Percentiles rank a stretch among this genome's conserved stretches.
Evolutionary conservation across 2,329 filamentous ascomycete species (phyloP).

Genomic region (Exophiala sideris): DNA sequence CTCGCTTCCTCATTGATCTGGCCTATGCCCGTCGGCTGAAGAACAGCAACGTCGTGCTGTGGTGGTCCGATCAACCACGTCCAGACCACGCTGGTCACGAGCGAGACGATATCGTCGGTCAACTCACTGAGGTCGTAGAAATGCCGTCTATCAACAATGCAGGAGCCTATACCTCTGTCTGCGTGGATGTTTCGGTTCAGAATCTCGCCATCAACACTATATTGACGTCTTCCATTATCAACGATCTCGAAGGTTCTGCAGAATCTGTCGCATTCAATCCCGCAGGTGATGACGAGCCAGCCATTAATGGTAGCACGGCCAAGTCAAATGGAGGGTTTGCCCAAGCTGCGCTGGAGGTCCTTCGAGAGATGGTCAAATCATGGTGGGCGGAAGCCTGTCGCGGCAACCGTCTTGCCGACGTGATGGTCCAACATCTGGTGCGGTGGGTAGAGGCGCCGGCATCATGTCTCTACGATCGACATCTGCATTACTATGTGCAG

Average conservation of each 20-base stretch:
- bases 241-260: constrained; percentile 79
- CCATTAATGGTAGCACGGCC: constrained; percentile 66
- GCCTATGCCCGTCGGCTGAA: constrained; percentile 88
- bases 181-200: constrained; percentile 88
- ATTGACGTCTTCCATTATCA: constrained; percentile 91
- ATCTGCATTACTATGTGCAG: constrained; percentile 94
- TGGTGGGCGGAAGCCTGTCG: constrained; percentile 96
- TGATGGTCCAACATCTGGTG: constrained; percentile 95
- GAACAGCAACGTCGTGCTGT: constrained; percentile 87
- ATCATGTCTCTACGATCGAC: constrained; percentile 91
- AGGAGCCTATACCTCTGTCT: constrained; percentile 91
- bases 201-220: constrained; percentile 98
- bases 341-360: constrained; percentile 81
- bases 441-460: constrained; percentile 94
- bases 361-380: constrained; percentile 96
- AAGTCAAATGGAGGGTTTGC: constrained; percentile 68
- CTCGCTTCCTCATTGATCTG: constrained; percentile 90
- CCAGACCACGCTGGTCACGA: constrained; percentile 97
- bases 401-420: constrained; percentile 90
- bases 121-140: constrained; percentile 74
- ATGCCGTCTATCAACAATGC: constrained; percentile 94
- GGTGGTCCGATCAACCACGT: constrained; percentile 86
- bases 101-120: constrained; percentile 78
- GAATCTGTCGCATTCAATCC: constrained; percentile 85
- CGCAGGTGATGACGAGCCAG: constrained; percentile 59